These are phyloP conservation scores for Allium fistulosum DNA, from an alignment of 106 monocot genomes.

Conservation along the genomic window DNA sequence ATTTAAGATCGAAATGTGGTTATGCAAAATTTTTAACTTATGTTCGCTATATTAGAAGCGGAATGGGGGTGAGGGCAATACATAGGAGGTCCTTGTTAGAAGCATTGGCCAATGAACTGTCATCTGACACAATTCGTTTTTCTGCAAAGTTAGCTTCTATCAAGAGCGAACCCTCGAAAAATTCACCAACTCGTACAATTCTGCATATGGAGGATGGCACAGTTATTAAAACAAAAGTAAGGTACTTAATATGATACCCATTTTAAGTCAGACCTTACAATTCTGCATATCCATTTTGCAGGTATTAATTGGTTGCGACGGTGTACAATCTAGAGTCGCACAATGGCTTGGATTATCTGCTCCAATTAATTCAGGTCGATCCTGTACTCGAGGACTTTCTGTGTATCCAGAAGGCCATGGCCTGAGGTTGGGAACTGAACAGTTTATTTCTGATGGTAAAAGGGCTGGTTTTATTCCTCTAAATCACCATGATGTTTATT, in stretches of 20 bases:
- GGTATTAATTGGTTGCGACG: constrained; percentile 49
- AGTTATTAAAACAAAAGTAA: constrained; percentile 42
- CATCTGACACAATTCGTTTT: constrained; percentile 35
- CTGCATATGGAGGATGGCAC: constrained; percentile 44
- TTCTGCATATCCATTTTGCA: neutral
- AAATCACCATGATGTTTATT: constrained; percentile 24
- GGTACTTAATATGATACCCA: neutral
- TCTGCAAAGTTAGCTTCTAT: constrained; percentile 42
- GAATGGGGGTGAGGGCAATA: constrained; percentile 21
- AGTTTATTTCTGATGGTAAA: constrained; percentile 17
- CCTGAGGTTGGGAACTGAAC: constrained; percentile 7
- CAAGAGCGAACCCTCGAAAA: constrained; percentile 5
- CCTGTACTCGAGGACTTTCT: constrained; percentile 20
- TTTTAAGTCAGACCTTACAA: neutral
- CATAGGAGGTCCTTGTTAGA: constrained; percentile 40
- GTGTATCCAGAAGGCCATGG: constrained; percentile 33
- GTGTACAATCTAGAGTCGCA: constrained; percentile 44
- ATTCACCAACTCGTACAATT: constrained; percentile 6
- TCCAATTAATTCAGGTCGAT: constrained; percentile 25
- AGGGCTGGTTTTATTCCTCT: constrained; percentile 36
- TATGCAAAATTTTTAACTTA: too few relatives aligned
- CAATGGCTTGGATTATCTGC: constrained; percentile 37
- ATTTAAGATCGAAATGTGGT: too few relatives aligned
- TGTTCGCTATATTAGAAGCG: neutral
- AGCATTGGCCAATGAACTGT: constrained; percentile 35